These are phyloP conservation scores for Alternaria sp. DNA, from an alignment of 2,329 filamentous ascomycete genomes.

Conservation along the genomic window DNA sequence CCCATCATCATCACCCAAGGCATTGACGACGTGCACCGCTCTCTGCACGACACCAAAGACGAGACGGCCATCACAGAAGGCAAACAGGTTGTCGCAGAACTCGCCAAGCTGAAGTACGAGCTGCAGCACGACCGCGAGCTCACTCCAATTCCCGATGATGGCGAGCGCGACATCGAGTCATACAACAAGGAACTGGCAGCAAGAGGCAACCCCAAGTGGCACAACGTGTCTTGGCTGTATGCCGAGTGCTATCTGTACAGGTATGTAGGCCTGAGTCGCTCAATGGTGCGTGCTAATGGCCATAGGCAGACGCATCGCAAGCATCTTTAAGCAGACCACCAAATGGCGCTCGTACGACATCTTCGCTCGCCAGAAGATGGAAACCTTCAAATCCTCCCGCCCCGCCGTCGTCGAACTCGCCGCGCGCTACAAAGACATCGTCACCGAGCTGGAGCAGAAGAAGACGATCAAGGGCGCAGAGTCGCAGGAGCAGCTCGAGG, in stretches of 20 bases:
- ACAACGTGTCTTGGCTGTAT: conserved; percentile 85
- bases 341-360: conserved; percentile 92
- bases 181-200: conserved; percentile 88
- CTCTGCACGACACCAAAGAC: conserved; percentile 65
- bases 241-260: conserved; percentile 93
- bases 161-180: conserved; percentile 72
- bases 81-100: conserved; percentile 79
- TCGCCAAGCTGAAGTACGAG: conserved; percentile 90
- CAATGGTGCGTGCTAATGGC: conserved; percentile 12
- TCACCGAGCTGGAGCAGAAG: conserved; percentile 68
- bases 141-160: conserved; percentile 79
- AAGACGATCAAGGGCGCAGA: conserved; percentile 51
- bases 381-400: conserved; percentile 89
- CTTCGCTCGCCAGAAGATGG: conserved; percentile 87
- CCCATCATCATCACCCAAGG: conserved; percentile 91
- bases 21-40: conserved; percentile 91
- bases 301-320: conserved; percentile 73
- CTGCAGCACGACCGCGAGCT: conserved; percentile 85
- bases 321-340: conserved; percentile 75
- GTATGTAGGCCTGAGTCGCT: conserved; percentile 48
- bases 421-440: conserved; percentile 75
- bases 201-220: conserved; percentile 78
- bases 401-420: conserved; percentile 84
- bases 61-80: conserved; percentile 76
- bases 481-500: conserved; percentile 61